Percentiles rank a stretch among this genome's conserved stretches.
These are phyloP conservation scores for Escallonia herrerae DNA, from an alignment of 129 eudicot species.

Conservation along the genomic window DNA sequence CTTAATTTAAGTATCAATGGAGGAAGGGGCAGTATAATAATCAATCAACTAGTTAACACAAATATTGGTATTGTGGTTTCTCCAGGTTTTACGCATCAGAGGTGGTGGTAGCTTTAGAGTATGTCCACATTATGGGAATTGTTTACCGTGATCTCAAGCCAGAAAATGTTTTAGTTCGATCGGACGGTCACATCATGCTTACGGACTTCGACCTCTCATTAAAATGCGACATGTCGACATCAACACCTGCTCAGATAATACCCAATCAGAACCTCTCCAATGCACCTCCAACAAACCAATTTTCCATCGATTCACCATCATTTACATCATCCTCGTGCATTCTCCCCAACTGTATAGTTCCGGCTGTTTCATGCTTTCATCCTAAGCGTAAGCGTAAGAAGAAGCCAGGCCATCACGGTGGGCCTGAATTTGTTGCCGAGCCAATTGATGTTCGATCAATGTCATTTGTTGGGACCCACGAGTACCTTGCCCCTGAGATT, in stretches of 20 bases:
- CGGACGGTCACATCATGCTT: conserved; percentile 91
- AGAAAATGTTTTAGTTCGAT: conserved; percentile 72
- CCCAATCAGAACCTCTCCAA: conserved; percentile 26
- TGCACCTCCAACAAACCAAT: conserved; percentile 15
- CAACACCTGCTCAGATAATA: conserved; percentile 70
- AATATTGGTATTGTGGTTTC: conserved; percentile 3
- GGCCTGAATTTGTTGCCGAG: conserved; percentile 79
- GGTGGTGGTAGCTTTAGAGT: conserved; percentile 79
- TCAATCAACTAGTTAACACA: too few species aligned
- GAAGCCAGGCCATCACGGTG: conserved; percentile 41
- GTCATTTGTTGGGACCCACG: conserved; percentile 98
- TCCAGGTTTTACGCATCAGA: conserved; percentile 85
- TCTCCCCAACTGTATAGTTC: conserved; percentile 83
- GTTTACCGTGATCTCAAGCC: conserved; percentile 95
- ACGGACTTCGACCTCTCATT: conserved; percentile 93
- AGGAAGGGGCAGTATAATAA: neutral
- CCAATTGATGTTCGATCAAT: conserved; percentile 81
- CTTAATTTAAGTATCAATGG: neutral
- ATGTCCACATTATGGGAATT: conserved; percentile 88
- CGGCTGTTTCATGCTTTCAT: conserved; percentile 75
- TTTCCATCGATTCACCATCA: conserved; percentile 34
- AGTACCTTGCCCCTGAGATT: conserved; percentile 88
- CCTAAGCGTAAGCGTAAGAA: conserved; percentile 64
- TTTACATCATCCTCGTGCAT: conserved; percentile 80
- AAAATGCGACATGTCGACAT: conserved; percentile 61